Percentiles rank a stretch among this genome's conserved stretches.
phyloP scores from a whole-genome alignment of 2,329 filamentous ascomycete species.

The Aspergillus luchuensis region DNA sequence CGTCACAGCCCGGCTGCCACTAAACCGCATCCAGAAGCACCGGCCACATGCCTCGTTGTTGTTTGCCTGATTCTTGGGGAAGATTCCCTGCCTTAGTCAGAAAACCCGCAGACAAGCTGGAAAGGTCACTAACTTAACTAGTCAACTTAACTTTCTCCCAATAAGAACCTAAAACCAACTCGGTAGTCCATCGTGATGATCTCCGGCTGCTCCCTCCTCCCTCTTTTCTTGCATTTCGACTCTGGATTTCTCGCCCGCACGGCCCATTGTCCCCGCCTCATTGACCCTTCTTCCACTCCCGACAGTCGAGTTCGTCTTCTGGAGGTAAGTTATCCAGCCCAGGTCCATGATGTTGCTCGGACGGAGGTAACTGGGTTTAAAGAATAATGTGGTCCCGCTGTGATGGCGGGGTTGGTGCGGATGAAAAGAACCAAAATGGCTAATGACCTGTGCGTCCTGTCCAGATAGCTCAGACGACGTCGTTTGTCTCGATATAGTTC shows the following conservation, averaged over 20 bases:
- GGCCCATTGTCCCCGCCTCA: conserved; percentile 1
- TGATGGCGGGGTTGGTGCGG: background rate
- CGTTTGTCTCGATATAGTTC: background rate
- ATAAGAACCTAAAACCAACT: conserved; percentile 3
- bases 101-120: no score
- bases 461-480: background rate
- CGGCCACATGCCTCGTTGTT: background rate
- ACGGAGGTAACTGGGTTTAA: background rate
- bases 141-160: background rate
- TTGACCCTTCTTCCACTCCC: background rate
- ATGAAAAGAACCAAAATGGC: background rate
- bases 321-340: conserved; percentile 4
- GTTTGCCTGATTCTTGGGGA: conserved; percentile 10
- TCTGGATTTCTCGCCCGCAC: conserved; percentile 1
- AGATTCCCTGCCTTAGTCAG: background rate
- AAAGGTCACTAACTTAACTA: background rate
- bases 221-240: conserved; percentile 2
- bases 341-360: background rate
- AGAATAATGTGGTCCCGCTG: background rate
- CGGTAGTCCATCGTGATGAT: background rate
- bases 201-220: conserved; percentile 1
- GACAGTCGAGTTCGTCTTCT: background rate
- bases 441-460: background rate
- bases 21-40: conserved; percentile 22
- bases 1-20: conserved; percentile 28